Percentiles rank a stretch among this genome's conserved stretches.
Evolutionary conservation across 306 rosid genomes (phyloP).

Genomic region (Cyclanthera cordifolia): DNA sequence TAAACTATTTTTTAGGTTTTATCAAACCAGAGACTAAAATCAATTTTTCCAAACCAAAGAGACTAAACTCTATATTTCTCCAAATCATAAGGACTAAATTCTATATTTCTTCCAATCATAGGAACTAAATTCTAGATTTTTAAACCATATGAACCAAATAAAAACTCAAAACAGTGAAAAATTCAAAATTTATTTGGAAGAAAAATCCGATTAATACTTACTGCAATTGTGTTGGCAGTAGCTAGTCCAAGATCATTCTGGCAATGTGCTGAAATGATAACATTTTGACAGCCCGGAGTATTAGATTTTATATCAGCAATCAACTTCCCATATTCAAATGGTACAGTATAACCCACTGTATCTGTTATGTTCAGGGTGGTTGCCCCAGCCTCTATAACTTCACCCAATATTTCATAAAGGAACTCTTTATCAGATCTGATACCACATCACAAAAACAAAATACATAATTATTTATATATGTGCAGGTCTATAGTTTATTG

Average conservation of each 20-base stretch:
- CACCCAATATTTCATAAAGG: conserved; percentile 76
- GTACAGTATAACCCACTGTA: conserved; percentile 74
- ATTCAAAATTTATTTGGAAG: too few relatives aligned
- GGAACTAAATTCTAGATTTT: too few relatives aligned
- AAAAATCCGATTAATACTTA: conserved; percentile 22
- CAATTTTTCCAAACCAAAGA: too few relatives aligned
- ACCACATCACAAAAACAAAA: not conserved
- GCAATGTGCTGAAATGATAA: conserved; percentile 90
- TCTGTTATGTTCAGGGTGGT: conserved; percentile 95
- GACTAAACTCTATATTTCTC: too few relatives aligned
- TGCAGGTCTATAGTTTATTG: too few relatives aligned
- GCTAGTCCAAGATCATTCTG: conserved; percentile 97
- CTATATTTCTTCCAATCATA: too few relatives aligned
- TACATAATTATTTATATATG: too few relatives aligned
- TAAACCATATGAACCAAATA: too few relatives aligned
- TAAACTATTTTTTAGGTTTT: too few relatives aligned
- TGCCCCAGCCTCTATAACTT: conserved; percentile 91
- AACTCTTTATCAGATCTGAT: conserved; percentile 80
- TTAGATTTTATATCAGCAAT: conserved; percentile 83
- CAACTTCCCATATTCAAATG: conserved; percentile 56
- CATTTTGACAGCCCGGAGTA: conserved; percentile 78
- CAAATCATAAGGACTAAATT: too few relatives aligned
- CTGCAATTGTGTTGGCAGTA: conserved; percentile 82
- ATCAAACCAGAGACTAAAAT: too few relatives aligned
- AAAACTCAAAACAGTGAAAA: too few relatives aligned